Evolutionary conservation across 1,284 basidiomycete species (phyloP), one percentile per base, ranked within the genome.

Genomic region (Trichosporon sp.): DNA sequence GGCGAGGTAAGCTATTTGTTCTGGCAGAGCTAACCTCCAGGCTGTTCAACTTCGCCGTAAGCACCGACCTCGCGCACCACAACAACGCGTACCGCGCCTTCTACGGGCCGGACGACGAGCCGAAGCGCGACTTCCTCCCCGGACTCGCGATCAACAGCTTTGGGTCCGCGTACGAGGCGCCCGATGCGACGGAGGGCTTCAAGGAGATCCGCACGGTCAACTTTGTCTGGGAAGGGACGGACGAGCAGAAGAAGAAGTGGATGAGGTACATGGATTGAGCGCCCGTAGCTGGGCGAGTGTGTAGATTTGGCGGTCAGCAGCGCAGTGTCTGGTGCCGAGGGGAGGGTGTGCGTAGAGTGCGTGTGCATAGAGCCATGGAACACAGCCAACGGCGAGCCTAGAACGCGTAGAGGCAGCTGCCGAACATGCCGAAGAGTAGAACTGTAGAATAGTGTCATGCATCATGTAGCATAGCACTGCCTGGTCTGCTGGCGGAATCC

Each of bases 21-120:
- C 38, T 56, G 26, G 26, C 26, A 26, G 26, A 48, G 54, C 16
- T 72, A 19, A 56, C 70, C 68, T 26, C n/a, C 69, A 92, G 91
- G 68, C 91, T 92, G 78, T 89, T 95, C 79, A 75, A 87, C 37
- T 96, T 96, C 76, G 85, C 88, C 10, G 90, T 89, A 54, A 88
- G 90, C 1, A 76, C 88, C 31, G 91, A 93, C 66, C 86, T 96
- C 2, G 92, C 92, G 2, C 92, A 90, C 89, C 94, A 96, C 80
- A 96, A 96, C 79, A 95, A 95, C 77, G 81, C 93, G 2, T 96
- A 95, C 79, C 89, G 94, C 37, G 89, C 92, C 40, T 90, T 87
- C 77, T 81, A 81, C 68, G 77, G 73, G 4, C 80, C 81, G 0
- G 48, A 69, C 2, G 69, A 73, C 43, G 79, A 79, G 59, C 75